These are phyloP conservation scores for Stephania cephalantha DNA, from an alignment of 164 flowering plant genomes.

Conservation along the genomic window DNA sequence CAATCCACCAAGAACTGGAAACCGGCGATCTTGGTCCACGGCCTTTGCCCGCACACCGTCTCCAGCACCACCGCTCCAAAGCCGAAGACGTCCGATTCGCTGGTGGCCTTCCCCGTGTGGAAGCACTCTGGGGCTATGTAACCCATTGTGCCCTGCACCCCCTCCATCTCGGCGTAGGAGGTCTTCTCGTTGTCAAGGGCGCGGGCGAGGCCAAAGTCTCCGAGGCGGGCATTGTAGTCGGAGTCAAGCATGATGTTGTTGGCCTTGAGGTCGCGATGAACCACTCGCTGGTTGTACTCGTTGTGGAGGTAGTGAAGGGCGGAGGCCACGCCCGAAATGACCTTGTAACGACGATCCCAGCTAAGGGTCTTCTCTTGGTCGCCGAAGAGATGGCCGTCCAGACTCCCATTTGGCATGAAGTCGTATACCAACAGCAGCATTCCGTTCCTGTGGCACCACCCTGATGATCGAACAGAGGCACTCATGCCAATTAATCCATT, in stretches of 20 bases:
- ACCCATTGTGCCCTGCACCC: conserved; percentile 13
- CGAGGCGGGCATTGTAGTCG: conserved; percentile 48
- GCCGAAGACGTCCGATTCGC: conserved; percentile 36
- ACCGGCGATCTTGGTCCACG: conserved; percentile 28
- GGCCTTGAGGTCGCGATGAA: conserved; percentile 58
- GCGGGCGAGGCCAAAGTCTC: conserved; percentile 67
- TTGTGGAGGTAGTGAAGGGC: conserved; percentile 70
- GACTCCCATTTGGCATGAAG: conserved; percentile 74
- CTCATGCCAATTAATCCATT: too few species aligned
- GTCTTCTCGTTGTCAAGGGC: conserved; percentile 46
- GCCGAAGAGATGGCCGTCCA: conserved; percentile 49
- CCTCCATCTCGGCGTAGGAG: conserved; percentile 43
- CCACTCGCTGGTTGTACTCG: conserved; percentile 53
- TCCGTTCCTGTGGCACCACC: conserved; percentile 65
- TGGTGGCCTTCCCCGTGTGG: conserved; percentile 8
- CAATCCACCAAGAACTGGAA: conserved; percentile 43
- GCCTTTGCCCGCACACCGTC: conserved; percentile 52
- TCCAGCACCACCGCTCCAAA: conserved; percentile 70
- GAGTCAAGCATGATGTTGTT: conserved; percentile 61
- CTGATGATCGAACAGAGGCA: conserved; percentile 17
- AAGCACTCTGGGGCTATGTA: conserved; percentile 16
- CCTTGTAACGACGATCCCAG: conserved; percentile 47
- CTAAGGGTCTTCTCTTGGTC: conserved; percentile 19
- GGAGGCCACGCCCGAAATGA: conserved; percentile 51
- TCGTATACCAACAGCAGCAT: conserved; percentile 60